Evolutionary conservation across 345 rosid species (phyloP), one percentile per base, ranked within the genome.

Genomic region (Eucalyptus erythrocorys): DNA sequence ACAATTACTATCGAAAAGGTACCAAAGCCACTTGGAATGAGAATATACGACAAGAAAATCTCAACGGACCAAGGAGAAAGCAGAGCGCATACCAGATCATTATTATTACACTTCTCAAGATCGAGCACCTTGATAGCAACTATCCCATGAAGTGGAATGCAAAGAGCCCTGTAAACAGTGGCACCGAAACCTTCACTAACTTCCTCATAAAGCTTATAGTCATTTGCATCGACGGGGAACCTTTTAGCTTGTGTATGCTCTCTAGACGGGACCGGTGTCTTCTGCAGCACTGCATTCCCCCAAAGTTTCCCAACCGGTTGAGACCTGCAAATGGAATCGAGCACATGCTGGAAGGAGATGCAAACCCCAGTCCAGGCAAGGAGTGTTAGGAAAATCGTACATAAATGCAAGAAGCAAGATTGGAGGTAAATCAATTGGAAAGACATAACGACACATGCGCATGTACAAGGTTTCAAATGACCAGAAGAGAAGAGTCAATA

Each of bases 181-280:
- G 99, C 98, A 57, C 99, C 96, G 90, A 96, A 98, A 89, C 99
- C 99, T 91, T 97, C 98, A 81, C 99, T 98, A 90, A 96, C 95
- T 90, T 97, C 99, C 93, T 96, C 99, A 85, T 91, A 94, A 86
- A 96, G 92, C 90, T 89, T 95, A 91, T 95, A 96, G 91, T 97
- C 97, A 88, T 93, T 93, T 61, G 97, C 97, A 91, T 59, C 50
- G 85, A 93, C 91, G 89, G 99, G 97, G 91, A 90, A 96, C 71
- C 90, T 95, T 91, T 96, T 97, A 89, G 93, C 97, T 48, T 91
- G 91, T 88, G 79, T 90, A 50, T 89, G 89, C 86, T 94, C 93
- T 68, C 81, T 37, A 71, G 81, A 71, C 19, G 81, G 81, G 81
- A 71, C 81, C 45, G 40, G 22, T 21, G 45, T 71, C 81, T 71